phyloP scores from a whole-genome alignment of 257 asterid species.

The Dorcoceras hygrometricum region DNA sequence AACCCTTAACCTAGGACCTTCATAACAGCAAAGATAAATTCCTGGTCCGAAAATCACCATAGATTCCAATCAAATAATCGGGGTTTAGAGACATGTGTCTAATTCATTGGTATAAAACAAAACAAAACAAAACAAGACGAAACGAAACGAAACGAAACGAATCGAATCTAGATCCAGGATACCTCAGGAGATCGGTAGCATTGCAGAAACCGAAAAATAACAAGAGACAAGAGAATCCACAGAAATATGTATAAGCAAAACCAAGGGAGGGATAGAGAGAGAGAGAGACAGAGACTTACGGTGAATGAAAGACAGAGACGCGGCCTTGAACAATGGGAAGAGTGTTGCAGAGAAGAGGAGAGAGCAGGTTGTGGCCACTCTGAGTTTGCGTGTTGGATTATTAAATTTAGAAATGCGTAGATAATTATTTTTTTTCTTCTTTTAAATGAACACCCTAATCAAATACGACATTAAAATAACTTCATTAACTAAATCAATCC shows the following conservation, averaged over 20 bases:
- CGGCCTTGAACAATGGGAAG: slow-evolving; percentile 45
- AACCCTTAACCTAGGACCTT: not conserved
- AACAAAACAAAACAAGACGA: not conserved
- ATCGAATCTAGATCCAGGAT: slow-evolving; percentile 13
- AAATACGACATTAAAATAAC: no score
- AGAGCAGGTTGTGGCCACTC: slow-evolving; percentile 10
- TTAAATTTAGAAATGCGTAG: not conserved
- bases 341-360: slow-evolving; percentile 35
- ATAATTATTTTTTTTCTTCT: no score
- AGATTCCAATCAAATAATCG: not conserved
- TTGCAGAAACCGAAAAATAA: slow-evolving; percentile 15
- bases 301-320: slow-evolving; percentile 29
- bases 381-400: slow-evolving; percentile 26
- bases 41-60: slow-evolving; percentile 19
- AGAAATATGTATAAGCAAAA: not conserved
- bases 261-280: not conserved
- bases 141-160: not conserved
- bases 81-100: not conserved
- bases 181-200: slow-evolving; percentile 25
- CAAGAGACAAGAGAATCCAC: not conserved
- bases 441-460: no score
- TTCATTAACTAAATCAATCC: no score
- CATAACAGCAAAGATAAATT: not conserved
- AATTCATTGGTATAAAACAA: not conserved
- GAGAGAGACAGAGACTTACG: slow-evolving; percentile 25